These are phyloP conservation scores for Aspergillus oerlinghausenensis DNA, from an alignment of 2,329 filamentous ascomycete genomes.

Conservation along the genomic window DNA sequence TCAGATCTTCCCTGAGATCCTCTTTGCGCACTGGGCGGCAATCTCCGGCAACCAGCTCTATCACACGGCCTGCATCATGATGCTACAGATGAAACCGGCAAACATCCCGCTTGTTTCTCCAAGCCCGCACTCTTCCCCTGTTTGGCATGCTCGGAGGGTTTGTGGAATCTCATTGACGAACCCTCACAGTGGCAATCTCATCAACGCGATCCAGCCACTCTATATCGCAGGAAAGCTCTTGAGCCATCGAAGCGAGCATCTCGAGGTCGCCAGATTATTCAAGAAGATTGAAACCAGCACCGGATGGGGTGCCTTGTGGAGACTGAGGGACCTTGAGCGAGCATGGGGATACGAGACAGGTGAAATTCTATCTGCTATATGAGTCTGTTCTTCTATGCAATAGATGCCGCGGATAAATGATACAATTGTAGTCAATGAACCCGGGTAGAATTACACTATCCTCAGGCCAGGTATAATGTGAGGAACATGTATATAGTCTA, in stretches of 20 bases:
- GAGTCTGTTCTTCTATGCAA: neutral
- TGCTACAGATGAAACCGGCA: conserved; percentile 43
- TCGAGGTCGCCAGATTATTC: conserved; percentile 35
- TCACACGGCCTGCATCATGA: conserved; percentile 50
- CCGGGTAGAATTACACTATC: neutral
- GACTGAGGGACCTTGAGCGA: conserved; percentile 47
- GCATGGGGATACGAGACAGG: conserved; percentile 25
- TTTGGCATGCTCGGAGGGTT: conserved; percentile 53
- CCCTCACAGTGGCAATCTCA: conserved; percentile 50
- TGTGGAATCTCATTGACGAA: conserved; percentile 55
- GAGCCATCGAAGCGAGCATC: conserved; percentile 45
- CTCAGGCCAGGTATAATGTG: neutral
- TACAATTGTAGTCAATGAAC: neutral
- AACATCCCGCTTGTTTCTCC: conserved; percentile 17
- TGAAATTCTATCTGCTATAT: conserved; percentile 20
- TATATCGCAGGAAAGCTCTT: conserved; percentile 52
- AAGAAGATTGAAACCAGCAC: conserved; percentile 48
- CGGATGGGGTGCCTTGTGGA: conserved; percentile 51
- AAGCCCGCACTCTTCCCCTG: conserved; percentile 33
- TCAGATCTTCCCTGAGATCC: conserved; percentile 47
- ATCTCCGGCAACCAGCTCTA: conserved; percentile 55
- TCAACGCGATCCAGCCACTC: conserved; percentile 54
- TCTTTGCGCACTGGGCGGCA: conserved; percentile 50
- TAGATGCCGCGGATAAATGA: no score
- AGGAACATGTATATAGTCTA: no score